Evolutionary conservation across 129 eudicot species (phyloP), one percentile per base, ranked within the genome.

Genomic region (Flaveria ramosissima): DNA sequence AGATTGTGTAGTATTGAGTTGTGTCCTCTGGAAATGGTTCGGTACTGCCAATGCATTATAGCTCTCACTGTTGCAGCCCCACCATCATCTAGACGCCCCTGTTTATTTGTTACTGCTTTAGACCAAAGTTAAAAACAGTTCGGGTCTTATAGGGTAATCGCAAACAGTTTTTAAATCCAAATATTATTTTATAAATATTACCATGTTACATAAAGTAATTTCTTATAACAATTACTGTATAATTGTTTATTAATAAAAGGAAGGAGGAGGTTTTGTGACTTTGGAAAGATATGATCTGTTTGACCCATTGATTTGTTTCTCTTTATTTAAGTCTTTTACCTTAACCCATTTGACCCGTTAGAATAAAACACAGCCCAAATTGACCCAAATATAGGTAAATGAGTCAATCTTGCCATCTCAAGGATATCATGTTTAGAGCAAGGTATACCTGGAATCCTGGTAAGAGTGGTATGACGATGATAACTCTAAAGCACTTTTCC

Each of bases 21-120:
- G 5, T 89, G 83, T 57, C 88, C 96, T 83, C 93, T 89, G 73
- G 88, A 89, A 81, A 94, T 91, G 70, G 94, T 87, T 82, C 96
- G 89, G 81, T 94, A 94, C 72, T 94, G 99, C 99, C 99, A 94
- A 80, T 94, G 99, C 89, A 88, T 91, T 65, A 94, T 52, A 16
- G 99, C 99, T 91, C 99, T 91, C 75, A 94, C 99, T 52, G 99
- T 91, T 81, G 99, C 99, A 45, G 99, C 99, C 66, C 97, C 99
- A 83, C 84, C 78, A 46, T 94, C 99, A 84, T 94, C 99, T 41
- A 94, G 82, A 76, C 97, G 96, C 46, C 99, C 99, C 99, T 94
- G 88, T 78, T 71, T 11, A 68, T 45, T 50, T 39, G 60, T 19
- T 17, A 68, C 10, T 27, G 23, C 13, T 55, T 74, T 46, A 63